Base-by-base conservation (phyloP, 495 filamentous ascomycete genomes). In the Sporormia fimetaria region DNA sequence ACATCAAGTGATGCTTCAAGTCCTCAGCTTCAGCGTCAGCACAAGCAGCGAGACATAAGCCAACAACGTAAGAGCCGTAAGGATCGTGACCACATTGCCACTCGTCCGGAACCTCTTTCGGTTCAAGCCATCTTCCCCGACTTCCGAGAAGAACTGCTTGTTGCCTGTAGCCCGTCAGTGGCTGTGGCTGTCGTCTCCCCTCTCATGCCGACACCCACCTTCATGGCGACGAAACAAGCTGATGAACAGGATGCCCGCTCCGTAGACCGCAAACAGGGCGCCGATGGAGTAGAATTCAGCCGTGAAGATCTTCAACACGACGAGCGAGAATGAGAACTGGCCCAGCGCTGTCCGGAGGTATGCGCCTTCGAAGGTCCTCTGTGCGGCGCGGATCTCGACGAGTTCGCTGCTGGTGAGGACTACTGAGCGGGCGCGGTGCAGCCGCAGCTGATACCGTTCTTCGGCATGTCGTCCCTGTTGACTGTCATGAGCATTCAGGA, bases 271-370 rank as follows among this genome's bases (percentile, higher is more conserved):
- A 55, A 94, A 94, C 14, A 95, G 69, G 2, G 87, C 87, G 12
- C 87, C 87, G 48, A 94, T 88, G 49, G 76, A 71, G 63, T 94
- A 96, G 71, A 96, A 94, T 55, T 94, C 86, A 29, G 75, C 69
- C 16, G 85, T 95, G 67, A 96, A 96, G 60, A 98, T 93, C 64
- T 88, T 92, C 35, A 98, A 75, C 6, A 98, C 81, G 43, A 98
- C 76, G 12, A 98, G 77, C 29, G 88, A 76, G 56, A 98, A 96
- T 35, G 78, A 84, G 71, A 95, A 96, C 60, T 95, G 87, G 2
- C 79, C 80, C 22, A 96, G 76, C 0, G 88, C 84, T 0, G 90
- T 98, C 36, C 90, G 85, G 46, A 94, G 76, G 63, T 98, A 98
- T 22, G 90, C 92, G 1, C 90, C 90, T 67, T 96, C 90, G 51